These are phyloP conservation scores for Diaporthe sp. DNA, from an alignment of 2,329 filamentous ascomycete genomes.

Conservation along the genomic window DNA sequence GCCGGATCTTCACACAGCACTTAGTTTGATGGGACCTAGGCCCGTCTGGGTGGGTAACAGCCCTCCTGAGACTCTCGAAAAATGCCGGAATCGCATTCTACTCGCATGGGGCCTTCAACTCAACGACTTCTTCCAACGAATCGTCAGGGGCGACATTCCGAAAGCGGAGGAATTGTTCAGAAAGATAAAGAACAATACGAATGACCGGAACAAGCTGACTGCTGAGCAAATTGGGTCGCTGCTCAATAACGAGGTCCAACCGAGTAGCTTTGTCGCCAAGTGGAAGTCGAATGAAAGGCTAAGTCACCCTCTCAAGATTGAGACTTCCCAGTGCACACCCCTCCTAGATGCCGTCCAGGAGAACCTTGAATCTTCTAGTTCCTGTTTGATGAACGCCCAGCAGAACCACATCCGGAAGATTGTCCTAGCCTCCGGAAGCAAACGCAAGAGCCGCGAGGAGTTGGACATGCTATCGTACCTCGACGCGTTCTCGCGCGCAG, in stretches of 20 bases:
- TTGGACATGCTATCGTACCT: neutral
- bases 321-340: neutral
- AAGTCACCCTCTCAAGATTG: neutral
- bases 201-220: neutral
- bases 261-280: neutral
- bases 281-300: neutral
- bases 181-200: neutral
- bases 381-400: neutral
- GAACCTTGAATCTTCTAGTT: neutral
- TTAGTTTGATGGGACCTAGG: neutral
- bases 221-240: neutral
- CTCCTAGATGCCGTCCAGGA: neutral
- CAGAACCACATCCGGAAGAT: neutral
- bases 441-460: neutral
- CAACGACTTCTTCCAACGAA: neutral
- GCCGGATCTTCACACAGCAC: neutral
- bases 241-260: neutral
- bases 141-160: neutral
- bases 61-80: neutral
- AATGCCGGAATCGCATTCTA: neutral
- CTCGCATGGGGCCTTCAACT: neutral
- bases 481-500: neutral
- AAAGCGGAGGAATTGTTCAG: neutral
- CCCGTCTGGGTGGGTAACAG: neutral
- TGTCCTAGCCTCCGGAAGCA: neutral